A percentile compares a stretch with the other conserved stretches of the same genome.
phyloP scores from a whole-genome alignment of 768 basidiomycete species.

The Termitomyces sp. region DNA sequence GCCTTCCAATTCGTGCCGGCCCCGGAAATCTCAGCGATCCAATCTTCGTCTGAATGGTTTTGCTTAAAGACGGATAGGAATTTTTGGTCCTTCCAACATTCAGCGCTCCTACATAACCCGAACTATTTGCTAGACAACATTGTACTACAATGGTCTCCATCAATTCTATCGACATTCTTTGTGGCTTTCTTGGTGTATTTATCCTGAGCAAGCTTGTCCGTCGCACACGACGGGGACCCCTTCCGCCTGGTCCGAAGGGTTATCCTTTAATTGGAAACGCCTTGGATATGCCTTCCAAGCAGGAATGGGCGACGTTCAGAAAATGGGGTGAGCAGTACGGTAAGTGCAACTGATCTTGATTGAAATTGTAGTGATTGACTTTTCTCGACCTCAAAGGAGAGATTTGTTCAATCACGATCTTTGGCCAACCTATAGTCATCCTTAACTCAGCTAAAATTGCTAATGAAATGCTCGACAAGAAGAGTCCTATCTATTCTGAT shows the following conservation, averaged over 20 bases:
- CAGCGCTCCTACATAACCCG: conserved; percentile 19
- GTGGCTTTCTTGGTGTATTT: conserved; percentile 28
- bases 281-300: conserved; percentile 44
- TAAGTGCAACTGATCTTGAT: conserved; percentile 13
- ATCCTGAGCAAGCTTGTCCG: conserved; percentile 28
- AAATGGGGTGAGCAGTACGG: conserved; percentile 51
- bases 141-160: conserved; percentile 20
- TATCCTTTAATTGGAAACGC: conserved; percentile 52
- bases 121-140: conserved; percentile 15
- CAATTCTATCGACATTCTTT: conserved; percentile 26
- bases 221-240: conserved; percentile 18
- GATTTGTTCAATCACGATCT: conserved; percentile 53
- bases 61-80: conserved; percentile 28
- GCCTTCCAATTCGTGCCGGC: conserved; percentile 27
- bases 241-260: conserved; percentile 49
- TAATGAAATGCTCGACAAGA: conserved; percentile 60
- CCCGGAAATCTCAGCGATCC: conserved; percentile 31
- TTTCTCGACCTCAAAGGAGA: conserved; percentile 34
- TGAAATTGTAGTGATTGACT: not conserved
- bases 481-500: conserved; percentile 62
- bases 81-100: conserved; percentile 13
- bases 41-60: conserved; percentile 26
- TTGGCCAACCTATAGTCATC: conserved; percentile 56
- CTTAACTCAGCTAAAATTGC: conserved; percentile 48
- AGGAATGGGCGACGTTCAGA: conserved; percentile 49